Conservation (phyloP, 2,329 filamentous ascomycete species). For the Macrophomina tecta region DNA sequence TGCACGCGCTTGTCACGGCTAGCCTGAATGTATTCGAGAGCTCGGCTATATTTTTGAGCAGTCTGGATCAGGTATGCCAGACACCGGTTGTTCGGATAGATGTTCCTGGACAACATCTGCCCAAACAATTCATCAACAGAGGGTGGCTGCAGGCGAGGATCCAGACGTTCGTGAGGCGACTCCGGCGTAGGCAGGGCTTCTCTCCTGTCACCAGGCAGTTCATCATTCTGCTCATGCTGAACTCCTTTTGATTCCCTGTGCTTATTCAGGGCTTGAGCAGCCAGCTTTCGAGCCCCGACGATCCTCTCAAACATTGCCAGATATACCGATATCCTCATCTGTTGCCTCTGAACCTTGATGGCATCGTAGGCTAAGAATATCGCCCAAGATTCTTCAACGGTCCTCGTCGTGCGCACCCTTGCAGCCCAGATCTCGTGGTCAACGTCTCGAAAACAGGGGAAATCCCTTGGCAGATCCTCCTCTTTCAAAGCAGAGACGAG, state of each 20-base stretch:
- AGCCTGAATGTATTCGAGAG: background rate
- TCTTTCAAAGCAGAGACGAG: conserved; percentile 30
- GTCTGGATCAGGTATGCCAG: conserved; percentile 62
- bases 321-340: conserved; percentile 49
- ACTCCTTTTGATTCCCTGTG: background rate
- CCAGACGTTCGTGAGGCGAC: conserved; percentile 69
- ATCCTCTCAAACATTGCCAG: conserved; percentile 65
- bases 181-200: conserved; percentile 63
- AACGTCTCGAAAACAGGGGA: background rate
- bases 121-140: conserved; percentile 63
- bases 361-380: conserved; percentile 65
- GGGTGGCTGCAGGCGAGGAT: conserved; percentile 67
- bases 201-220: conserved; percentile 65
- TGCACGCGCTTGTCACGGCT: background rate
- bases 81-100: conserved; percentile 57
- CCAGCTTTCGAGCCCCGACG: background rate
- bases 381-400: conserved; percentile 68
- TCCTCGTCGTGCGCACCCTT: conserved; percentile 64
- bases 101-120: conserved; percentile 59
- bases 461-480: background rate
- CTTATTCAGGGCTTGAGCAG: background rate
- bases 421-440: conserved; percentile 55
- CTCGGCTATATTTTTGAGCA: conserved; percentile 32
- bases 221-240: background rate
- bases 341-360: conserved; percentile 43